Percentiles rank a stretch among this genome's conserved stretches.
These are phyloP conservation scores for Nemania diffusa DNA, from an alignment of 2,329 filamentous ascomycete species.

Conservation along the genomic window DNA sequence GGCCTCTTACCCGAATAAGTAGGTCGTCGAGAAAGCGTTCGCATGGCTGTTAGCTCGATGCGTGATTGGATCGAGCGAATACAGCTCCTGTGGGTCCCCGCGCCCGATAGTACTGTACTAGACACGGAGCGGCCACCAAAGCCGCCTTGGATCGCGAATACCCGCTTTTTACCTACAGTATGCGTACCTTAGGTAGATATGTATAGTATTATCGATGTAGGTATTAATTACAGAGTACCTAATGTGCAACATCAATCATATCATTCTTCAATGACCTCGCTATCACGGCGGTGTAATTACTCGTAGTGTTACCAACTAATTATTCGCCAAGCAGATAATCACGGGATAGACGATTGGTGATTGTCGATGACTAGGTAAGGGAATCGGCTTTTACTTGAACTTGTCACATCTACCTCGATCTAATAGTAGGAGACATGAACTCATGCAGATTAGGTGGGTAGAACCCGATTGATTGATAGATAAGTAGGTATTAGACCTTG, in stretches of 20 bases:
- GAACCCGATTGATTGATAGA: no score
- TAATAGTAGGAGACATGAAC: no score
- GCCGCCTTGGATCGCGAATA: neutral
- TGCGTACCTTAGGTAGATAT: neutral
- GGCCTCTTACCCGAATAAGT: conserved; percentile 21
- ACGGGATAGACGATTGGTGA: no score
- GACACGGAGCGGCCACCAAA: neutral
- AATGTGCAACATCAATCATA: neutral
- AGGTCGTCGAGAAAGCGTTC: conserved; percentile 16
- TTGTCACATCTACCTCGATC: no score
- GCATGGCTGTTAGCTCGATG: conserved; percentile 12
- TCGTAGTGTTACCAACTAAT: no score
- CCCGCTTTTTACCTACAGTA: neutral
- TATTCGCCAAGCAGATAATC: no score
- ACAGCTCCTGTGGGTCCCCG: neutral
- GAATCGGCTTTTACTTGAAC: no score
- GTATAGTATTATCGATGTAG: neutral
- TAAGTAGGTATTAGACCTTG: no score
- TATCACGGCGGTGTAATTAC: no score
- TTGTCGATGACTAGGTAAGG: no score
- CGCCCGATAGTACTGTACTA: neutral
- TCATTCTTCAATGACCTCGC: no score
- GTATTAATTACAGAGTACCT: neutral
- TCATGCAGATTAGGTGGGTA: no score
- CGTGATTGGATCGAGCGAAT: neutral